Base-by-base conservation (phyloP, 352 stramenopile species). In the Aphanomyces stellatus region DNA sequence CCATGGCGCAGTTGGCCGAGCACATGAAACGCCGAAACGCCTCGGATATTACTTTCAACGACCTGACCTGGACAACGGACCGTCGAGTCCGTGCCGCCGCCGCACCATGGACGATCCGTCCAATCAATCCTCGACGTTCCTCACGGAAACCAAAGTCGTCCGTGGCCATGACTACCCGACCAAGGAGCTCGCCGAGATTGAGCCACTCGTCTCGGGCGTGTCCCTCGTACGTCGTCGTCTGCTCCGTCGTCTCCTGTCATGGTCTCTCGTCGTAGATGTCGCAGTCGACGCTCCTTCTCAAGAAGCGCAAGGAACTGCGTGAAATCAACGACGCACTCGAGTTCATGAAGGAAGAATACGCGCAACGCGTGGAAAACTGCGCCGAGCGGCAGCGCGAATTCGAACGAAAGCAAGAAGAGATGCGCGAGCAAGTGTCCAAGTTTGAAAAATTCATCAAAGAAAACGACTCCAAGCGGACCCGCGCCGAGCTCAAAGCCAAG, bases 361-460 rank as follows among this genome's bases (percentile, higher is more conserved):
- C 79, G 24, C 78, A 91, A 53, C 84, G 90, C 24, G 96, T 96
- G 74, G 85, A 96, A 51, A 81, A 85, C 17, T 96, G 88, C 53
- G 85, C 94, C 10, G 76, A 89, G 27, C 72, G 88, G 13, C 78
- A 93, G 60, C 73, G 76, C 1, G 85, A 96, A 53, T 77, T 97
- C 51, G 84, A 96, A 64, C 76, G 80, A 37, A 95, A 96, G 66
- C 89, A 96, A 67, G 68, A 79, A 34, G 88, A 96, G 59, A 96
- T 97, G 90, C 88, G 90, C 71, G 88, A 96, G 24, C 87, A 97
- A 63, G 88, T 97, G 19, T 65, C 80, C 27, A 87, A 88, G 19
- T 97, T 97, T 67, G 89, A 97, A 62, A 96, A 96, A 56, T 97
- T 97, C 66, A 96, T 97, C 69, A 94, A 97, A 67, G 88, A 97